Conservation (phyloP, 2,329 filamentous ascomycete species). For the Teratosphaeria viscida region DNA sequence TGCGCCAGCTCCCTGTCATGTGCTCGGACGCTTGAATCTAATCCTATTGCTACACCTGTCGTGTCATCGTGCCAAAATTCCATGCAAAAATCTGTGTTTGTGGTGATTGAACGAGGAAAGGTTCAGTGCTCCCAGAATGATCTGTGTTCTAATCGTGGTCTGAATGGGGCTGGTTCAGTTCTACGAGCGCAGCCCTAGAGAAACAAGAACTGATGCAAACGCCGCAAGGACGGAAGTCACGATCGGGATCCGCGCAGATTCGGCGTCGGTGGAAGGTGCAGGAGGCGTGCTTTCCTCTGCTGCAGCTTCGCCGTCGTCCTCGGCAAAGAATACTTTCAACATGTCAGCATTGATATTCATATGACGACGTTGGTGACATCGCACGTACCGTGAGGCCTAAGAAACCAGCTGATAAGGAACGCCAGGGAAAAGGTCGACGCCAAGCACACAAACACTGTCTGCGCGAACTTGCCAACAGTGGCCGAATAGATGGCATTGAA, state of each 20-base stretch:
- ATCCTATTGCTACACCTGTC: background rate
- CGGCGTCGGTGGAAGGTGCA: background rate
- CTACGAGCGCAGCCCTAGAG: background rate
- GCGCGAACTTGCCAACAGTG: conserved; percentile 68
- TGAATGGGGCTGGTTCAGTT: background rate
- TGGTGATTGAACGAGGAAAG: background rate
- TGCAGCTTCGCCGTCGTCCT: background rate
- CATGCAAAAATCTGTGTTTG: background rate
- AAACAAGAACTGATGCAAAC: background rate
- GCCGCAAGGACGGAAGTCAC: background rate
- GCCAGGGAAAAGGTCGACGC: conserved; percentile 55
- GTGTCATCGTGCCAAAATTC: background rate
- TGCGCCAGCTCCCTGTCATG: background rate
- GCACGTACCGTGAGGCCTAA: conserved; percentile 65
- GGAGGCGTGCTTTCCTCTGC: background rate
- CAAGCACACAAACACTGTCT: conserved; percentile 73
- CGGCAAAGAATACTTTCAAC: background rate
- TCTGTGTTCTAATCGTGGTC: background rate
- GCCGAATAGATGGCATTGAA: conserved; percentile 80
- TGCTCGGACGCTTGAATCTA: background rate
- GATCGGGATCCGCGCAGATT: background rate
- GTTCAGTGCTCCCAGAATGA: background rate
- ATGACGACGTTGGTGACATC: background rate
- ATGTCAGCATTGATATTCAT: background rate
- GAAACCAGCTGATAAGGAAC: conserved; percentile 56